Evolutionary conservation across 1,284 basidiomycete genomes (phyloP).

Genomic region (Melanopsichium pennsylvanicum): DNA sequence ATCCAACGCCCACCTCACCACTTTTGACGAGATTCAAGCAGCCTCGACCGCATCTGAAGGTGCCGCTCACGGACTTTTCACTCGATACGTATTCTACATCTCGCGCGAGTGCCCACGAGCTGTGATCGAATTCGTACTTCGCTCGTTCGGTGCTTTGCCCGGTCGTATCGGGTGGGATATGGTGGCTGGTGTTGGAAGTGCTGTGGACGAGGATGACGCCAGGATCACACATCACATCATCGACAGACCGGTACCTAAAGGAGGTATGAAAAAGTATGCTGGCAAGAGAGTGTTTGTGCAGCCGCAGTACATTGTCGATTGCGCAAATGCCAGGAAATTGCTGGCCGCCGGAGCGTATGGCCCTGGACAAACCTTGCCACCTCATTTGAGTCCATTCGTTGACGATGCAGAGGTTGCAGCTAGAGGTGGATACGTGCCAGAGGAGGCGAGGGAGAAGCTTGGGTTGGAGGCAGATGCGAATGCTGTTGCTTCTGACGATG

Average conservation of each 20-base stretch:
- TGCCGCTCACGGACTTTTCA: constrained; percentile 72
- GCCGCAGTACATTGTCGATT: constrained; percentile 98
- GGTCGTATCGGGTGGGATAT: constrained; percentile 82
- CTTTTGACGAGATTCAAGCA: constrained; percentile 74
- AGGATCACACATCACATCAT: constrained; percentile 95
- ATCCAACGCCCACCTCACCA: constrained; percentile 72
- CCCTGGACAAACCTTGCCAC: constrained; percentile 87
- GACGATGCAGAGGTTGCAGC: constrained; percentile 73
- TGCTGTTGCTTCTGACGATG: constrained; percentile 70
- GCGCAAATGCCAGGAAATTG: constrained; percentile 85
- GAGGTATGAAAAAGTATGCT: constrained; percentile 49
- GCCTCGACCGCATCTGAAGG: constrained; percentile 41
- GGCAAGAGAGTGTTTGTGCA: constrained; percentile 85
- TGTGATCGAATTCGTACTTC: constrained; percentile 93
- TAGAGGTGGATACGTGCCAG: constrained; percentile 67
- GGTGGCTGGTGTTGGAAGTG: constrained; percentile 83
- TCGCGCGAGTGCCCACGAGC: constrained; percentile 91
- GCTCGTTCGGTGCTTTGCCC: constrained; percentile 78
- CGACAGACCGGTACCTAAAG: constrained; percentile 76
- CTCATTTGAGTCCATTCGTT: constrained; percentile 95
- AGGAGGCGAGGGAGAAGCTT: constrained; percentile 67
- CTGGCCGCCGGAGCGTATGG: constrained; percentile 85
- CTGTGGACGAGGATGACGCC: constrained; percentile 72
- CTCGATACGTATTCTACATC: constrained; percentile 89
- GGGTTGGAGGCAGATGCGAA: constrained; percentile 69